phyloP scores from a whole-genome alignment of 257 asterid species.

The Coffea canephora region DNA sequence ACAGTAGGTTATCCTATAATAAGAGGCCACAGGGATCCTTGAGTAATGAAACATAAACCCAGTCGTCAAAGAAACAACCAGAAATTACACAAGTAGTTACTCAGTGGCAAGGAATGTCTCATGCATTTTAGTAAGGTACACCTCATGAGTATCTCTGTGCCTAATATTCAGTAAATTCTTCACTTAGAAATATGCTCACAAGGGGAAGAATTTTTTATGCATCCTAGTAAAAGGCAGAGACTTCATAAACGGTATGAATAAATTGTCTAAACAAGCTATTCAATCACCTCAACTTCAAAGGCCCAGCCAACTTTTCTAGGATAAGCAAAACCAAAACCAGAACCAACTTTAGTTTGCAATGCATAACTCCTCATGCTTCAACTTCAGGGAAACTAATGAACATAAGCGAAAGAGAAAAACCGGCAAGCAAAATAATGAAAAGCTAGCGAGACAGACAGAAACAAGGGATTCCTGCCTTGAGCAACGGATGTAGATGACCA shows the following conservation, averaged over 20 bases:
- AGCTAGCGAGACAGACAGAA: constrained; percentile 16
- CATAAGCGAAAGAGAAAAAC: not conserved
- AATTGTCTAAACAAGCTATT: not conserved
- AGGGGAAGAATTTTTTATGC: not conserved
- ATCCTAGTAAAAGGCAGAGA: not conserved
- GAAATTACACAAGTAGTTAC: not conserved
- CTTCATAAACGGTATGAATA: not conserved
- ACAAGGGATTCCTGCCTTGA: constrained; percentile 54
- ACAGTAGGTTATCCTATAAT: not conserved
- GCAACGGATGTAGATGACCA: constrained; percentile 91
- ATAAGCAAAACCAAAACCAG: not conserved
- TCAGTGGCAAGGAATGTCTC: not conserved
- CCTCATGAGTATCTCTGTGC: too few relatives aligned
- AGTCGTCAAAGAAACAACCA: not conserved
- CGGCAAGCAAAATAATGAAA: not conserved
- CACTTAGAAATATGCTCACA: not conserved
- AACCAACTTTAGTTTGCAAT: not conserved
- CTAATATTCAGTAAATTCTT: not conserved
- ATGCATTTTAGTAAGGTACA: not conserved
- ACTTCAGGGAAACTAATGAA: not conserved
- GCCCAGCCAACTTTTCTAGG: not conserved
- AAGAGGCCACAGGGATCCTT: not conserved
- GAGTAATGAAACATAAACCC: not conserved
- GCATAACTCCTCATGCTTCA: not conserved
- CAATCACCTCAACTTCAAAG: not conserved